Conservation (phyloP, 2,329 filamentous ascomycete genomes). For the Sporothrix brasiliensis region DNA sequence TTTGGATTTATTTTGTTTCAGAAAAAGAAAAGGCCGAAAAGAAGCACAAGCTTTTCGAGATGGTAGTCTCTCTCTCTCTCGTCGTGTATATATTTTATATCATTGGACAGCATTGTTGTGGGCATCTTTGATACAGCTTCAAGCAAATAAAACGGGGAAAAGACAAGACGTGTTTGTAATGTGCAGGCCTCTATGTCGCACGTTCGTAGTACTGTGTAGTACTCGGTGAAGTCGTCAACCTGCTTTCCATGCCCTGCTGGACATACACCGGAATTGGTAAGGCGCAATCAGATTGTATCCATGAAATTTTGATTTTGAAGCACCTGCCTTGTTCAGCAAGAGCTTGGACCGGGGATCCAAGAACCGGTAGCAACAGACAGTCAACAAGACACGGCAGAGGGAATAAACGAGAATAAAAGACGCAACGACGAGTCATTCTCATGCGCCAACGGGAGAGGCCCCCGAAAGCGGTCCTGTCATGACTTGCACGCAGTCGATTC, state of each 20-base stretch:
- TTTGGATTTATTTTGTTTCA: background rate
- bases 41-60: background rate
- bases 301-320: background rate
- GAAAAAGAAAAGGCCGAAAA: background rate
- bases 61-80: no score
- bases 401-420: background rate
- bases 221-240: no score
- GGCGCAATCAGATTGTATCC: background rate
- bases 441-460: background rate
- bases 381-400: background rate
- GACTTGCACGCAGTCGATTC: background rate
- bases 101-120: no score
- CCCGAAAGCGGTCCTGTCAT: no score
- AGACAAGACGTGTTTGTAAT: no score
- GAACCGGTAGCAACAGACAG: background rate
- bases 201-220: no score
- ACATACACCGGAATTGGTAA: background rate
- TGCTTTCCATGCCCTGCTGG: background rate
- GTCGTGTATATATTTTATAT: no score
- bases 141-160: no score
- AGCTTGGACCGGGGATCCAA: background rate
- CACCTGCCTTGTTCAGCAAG: constrained; percentile 14
- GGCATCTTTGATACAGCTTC: no score
- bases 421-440: background rate
- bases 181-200: no score